Evolutionary conservation across 345 rosid genomes (phyloP).

Genomic region (Brassica carinata): DNA sequence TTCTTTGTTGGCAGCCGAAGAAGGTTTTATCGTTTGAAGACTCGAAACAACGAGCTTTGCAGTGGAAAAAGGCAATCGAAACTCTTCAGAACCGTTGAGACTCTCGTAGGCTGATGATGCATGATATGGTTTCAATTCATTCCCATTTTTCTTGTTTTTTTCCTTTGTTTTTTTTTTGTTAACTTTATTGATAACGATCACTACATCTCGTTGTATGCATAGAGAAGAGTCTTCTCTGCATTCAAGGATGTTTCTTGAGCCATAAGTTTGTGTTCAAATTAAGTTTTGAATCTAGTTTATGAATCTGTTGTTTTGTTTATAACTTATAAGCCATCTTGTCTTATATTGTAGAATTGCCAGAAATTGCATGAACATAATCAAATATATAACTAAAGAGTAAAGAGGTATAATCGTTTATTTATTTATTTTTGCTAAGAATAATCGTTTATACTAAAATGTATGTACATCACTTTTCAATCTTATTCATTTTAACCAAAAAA

Average conservation of each 20-base stretch:
- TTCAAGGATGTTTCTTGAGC: not conserved
- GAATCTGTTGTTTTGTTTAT: not conserved
- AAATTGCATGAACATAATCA: not conserved
- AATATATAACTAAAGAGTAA: not conserved
- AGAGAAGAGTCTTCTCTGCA: not conserved
- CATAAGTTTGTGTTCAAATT: constrained; percentile 8
- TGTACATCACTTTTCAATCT: constrained; percentile 9
- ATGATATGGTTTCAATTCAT: constrained; percentile 8
- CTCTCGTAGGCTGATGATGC: constrained; percentile 21
- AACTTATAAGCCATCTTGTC: not conserved
- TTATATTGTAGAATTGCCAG: not conserved
- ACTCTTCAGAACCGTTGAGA: constrained; percentile 71
- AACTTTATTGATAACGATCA: not conserved
- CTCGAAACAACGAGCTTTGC: constrained; percentile 82
- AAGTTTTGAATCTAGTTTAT: not conserved
- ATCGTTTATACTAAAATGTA: not conserved
- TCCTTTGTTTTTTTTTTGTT: not conserved
- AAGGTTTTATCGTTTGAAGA: constrained; percentile 91
- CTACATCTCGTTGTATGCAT: not conserved
- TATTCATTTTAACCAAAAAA: constrained; percentile 27
- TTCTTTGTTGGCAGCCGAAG: constrained; percentile 57
- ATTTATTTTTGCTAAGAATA: not conserved
- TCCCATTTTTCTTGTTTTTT: not conserved
- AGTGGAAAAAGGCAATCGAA: constrained; percentile 97
- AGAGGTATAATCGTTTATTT: not conserved